These are phyloP conservation scores for Phaeosphaeriaceae sp. DNA, from an alignment of 2,329 filamentous ascomycete species.

Conservation along the genomic window DNA sequence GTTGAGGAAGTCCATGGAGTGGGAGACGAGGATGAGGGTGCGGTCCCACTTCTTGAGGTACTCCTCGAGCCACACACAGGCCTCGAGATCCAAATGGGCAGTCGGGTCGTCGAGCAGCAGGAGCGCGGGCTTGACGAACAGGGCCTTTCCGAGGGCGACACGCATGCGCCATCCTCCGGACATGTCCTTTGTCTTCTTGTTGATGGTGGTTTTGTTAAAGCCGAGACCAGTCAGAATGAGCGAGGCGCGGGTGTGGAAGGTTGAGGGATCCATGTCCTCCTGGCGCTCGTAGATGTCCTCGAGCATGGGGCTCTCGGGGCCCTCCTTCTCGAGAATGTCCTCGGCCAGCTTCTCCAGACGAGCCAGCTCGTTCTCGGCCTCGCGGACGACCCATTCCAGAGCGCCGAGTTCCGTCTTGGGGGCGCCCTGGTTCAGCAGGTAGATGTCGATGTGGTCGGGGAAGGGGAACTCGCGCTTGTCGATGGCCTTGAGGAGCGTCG, in stretches of 20 bases:
- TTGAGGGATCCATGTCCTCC: constrained; percentile 98
- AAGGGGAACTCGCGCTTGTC: constrained; percentile 93
- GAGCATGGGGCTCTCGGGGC: constrained; percentile 87
- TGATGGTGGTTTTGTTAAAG: constrained; percentile 97
- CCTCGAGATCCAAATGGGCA: constrained; percentile 98
- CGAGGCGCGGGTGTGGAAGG: constrained; percentile 93
- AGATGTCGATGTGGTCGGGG: constrained; percentile 96
- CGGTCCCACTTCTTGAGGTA: constrained; percentile 99
- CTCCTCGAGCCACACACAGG: constrained; percentile 99
- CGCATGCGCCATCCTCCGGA: constrained; percentile 99
- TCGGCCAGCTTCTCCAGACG: constrained; percentile 89
- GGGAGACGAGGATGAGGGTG: constrained; percentile 93
- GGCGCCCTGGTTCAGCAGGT: constrained; percentile 96
- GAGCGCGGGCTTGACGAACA: constrained; percentile 97
- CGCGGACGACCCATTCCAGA: constrained; percentile 94
- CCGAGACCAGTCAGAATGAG: constrained; percentile 98
- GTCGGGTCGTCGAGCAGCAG: constrained; percentile 97
- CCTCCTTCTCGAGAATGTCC: constrained; percentile 87
- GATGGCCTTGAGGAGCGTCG: constrained; percentile 95
- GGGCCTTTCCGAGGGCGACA: constrained; percentile 94
- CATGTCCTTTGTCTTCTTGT: constrained; percentile 99
- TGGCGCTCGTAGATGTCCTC: constrained; percentile 99
- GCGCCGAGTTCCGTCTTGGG: constrained; percentile 88
- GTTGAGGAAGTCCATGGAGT: constrained; percentile 99
- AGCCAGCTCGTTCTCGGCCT: constrained; percentile 92